These are phyloP conservation scores for Tetraselmis striata DNA, from an alignment of 139 green algal species.

Conservation along the genomic window DNA sequence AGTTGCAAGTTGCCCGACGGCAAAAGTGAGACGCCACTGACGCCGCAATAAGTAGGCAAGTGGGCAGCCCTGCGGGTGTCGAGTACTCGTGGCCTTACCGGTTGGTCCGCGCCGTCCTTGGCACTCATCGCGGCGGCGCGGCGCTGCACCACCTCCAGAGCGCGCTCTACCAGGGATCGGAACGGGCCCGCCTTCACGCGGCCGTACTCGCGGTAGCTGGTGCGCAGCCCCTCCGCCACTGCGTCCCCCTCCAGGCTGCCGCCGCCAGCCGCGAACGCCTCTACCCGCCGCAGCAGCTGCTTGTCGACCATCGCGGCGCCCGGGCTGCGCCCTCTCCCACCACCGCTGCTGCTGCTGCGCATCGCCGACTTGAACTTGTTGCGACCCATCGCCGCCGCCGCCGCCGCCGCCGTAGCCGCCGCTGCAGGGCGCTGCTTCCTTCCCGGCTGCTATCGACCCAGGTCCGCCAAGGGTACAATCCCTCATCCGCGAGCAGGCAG, in stretches of 20 bases:
- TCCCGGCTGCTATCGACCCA: too few relatives aligned
- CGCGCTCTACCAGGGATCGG: slow-evolving; percentile 32
- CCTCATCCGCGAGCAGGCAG: too few relatives aligned
- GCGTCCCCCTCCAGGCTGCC: slow-evolving; percentile 45
- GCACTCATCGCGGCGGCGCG: not conserved
- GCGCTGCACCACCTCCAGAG: slow-evolving; percentile 23
- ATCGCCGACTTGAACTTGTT: not conserved
- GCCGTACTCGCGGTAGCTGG: slow-evolving; percentile 61
- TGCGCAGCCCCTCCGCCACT: slow-evolving; percentile 44
- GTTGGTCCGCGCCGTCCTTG: not conserved
- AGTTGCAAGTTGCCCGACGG: not conserved
- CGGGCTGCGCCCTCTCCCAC: too few relatives aligned
- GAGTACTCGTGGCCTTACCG: too few relatives aligned
- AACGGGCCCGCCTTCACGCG: slow-evolving; percentile 45
- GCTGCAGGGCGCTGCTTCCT: too few relatives aligned
- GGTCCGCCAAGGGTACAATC: too few relatives aligned
- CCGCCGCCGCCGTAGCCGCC: too few relatives aligned
- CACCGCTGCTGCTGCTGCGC: not conserved
- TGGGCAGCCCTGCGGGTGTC: not conserved
- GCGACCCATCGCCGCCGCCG: too few relatives aligned
- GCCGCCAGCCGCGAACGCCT: not conserved
- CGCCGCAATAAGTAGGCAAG: not conserved
- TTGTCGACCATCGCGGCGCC: not conserved
- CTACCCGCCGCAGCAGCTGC: not conserved
- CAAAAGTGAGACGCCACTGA: slow-evolving; percentile 2